Evolutionary conservation across 305 asterid genomes (phyloP).

Genomic region (Solanum hybrid): DNA sequence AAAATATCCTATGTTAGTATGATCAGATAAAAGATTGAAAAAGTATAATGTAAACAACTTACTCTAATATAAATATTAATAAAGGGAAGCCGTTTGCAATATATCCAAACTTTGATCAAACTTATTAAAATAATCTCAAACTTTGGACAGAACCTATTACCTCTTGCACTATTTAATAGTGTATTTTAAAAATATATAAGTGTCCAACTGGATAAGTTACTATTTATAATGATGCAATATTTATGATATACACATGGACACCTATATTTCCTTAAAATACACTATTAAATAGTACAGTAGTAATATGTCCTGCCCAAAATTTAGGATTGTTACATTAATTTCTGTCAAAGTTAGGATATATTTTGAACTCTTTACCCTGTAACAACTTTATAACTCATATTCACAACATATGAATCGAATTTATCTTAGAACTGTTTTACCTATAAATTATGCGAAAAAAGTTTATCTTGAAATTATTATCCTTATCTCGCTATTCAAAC

Average conservation of each 20-base stretch:
- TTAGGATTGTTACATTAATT: not conserved
- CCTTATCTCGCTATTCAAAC: not conserved
- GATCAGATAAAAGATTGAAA: not conserved
- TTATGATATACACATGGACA: rapidly evolving
- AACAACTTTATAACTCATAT: not conserved
- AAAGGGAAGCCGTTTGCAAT: rapidly evolving
- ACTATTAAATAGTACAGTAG: not conserved
- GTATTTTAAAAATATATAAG: not conserved
- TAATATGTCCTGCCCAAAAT: too few relatives aligned
- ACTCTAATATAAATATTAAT: too few relatives aligned
- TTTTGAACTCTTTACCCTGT: too few relatives aligned
- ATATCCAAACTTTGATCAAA: rapidly evolving
- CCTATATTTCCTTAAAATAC: too few relatives aligned
- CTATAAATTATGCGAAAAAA: too few relatives aligned
- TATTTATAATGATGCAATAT: too few relatives aligned
- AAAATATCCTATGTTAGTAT: not conserved
- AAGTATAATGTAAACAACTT: too few relatives aligned
- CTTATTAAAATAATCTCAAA: rapidly evolving
- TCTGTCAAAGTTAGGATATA: not conserved
- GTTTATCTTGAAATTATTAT: not conserved
- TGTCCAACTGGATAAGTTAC: rapidly evolving
- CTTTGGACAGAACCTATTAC: too few relatives aligned
- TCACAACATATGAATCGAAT: not conserved
- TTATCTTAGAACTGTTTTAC: not conserved
- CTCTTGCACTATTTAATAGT: not conserved